Evolutionary conservation across 148 eudicot species (phyloP).

Genomic region (Dianthus caryophyllus): DNA sequence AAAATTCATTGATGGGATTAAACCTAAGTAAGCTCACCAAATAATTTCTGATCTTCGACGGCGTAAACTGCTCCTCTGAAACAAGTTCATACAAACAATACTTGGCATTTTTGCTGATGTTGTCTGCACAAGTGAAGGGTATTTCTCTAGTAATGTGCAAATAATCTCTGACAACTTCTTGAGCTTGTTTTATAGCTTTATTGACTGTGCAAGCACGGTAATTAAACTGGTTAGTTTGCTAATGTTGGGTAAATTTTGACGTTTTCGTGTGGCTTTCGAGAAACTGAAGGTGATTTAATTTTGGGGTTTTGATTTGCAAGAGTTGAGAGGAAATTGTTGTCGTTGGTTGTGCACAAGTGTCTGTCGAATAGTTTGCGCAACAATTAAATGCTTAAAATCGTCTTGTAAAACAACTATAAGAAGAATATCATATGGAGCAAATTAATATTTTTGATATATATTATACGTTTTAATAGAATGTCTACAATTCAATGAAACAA

Average conservation of each 20-base stretch:
- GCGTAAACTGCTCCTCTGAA: slow-evolving; percentile 34
- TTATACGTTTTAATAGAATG: no score
- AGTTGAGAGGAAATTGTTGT: no score
- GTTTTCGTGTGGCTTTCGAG: neutral
- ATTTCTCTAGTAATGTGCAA: slow-evolving; percentile 52
- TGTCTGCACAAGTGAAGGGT: slow-evolving; percentile 59
- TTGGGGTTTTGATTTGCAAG: no score
- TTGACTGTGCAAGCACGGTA: slow-evolving; percentile 32
- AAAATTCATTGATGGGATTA: slow-evolving; percentile 68
- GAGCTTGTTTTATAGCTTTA: slow-evolving; percentile 43
- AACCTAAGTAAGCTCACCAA: slow-evolving; percentile 53
- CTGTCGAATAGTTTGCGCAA: neutral
- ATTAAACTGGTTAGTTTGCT: slow-evolving; percentile 29
- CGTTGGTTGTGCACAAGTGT: slow-evolving; percentile 24
- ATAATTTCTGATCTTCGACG: slow-evolving; percentile 27
- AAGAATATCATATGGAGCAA: no score
- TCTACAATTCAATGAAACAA: no score
- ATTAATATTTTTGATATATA: no score
- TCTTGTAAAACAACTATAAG: no score
- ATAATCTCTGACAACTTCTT: slow-evolving; percentile 50
- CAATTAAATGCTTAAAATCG: no score
- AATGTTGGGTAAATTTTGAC: slow-evolving; percentile 27
- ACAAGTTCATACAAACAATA: slow-evolving; percentile 31
- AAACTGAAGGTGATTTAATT: no score
- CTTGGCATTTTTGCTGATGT: slow-evolving; percentile 40